Evolutionary conservation across 352 stramenopile species (phyloP).

Genomic region (Phytopythium ostracodes): DNA sequence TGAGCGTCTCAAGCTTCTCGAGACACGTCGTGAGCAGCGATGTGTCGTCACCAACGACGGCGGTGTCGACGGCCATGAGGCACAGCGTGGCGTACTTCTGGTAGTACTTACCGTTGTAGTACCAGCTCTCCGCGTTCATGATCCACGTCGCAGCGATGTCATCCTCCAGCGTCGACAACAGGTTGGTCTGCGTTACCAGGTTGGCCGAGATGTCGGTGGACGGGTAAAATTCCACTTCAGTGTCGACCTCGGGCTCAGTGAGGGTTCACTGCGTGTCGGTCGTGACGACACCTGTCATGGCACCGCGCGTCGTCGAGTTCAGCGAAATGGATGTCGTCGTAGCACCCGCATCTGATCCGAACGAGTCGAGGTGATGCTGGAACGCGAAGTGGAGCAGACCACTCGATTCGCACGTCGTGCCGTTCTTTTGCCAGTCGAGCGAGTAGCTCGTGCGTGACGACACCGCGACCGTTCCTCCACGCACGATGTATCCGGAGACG

Average conservation of each 20-base stretch:
- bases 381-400: constrained; percentile 68
- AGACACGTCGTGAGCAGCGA: constrained; percentile 40
- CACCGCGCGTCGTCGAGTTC: constrained; percentile 48
- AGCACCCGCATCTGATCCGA: constrained; percentile 10
- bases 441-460: constrained; percentile 57
- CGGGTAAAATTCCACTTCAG: constrained; percentile 57
- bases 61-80: constrained; percentile 52
- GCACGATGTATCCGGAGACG: constrained; percentile 52
- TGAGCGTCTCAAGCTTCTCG: constrained; percentile 48
- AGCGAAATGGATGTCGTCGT: constrained; percentile 26
- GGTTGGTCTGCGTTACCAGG: constrained; percentile 36
- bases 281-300: constrained; percentile 42
- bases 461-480: constrained; percentile 42
- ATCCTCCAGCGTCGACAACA: constrained; percentile 33
- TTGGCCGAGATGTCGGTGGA: constrained; percentile 20
- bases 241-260: constrained; percentile 38
- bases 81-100: constrained; percentile 82
- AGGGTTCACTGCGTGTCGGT: constrained; percentile 40
- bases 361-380: constrained; percentile 52
- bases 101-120: constrained; percentile 73
- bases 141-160: constrained; percentile 58
- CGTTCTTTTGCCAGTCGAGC: constrained; percentile 53
- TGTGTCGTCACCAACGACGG: constrained; percentile 44
- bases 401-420: constrained; percentile 29
- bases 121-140: constrained; percentile 50